Evolutionary conservation across 306 rosid species (phyloP).

Genomic region (Echinosophora koreensis): DNA sequence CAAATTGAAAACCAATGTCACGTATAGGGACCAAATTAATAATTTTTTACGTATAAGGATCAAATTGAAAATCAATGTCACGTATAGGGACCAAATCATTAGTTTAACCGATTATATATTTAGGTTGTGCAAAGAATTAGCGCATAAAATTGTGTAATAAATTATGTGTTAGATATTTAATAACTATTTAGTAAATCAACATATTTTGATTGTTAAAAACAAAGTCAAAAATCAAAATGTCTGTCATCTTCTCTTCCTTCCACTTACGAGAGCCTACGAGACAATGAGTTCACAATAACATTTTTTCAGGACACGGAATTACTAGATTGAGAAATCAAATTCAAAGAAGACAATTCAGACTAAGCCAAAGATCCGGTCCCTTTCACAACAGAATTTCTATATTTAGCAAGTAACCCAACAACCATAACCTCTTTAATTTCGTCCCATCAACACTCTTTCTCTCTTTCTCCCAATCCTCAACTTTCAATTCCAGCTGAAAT

Average conservation of each 20-base stretch:
- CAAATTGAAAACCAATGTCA: too few relatives aligned
- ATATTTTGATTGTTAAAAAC: not conserved
- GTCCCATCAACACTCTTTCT: not conserved
- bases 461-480: not conserved
- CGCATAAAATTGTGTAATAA: too few relatives aligned
- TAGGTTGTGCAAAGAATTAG: too few relatives aligned
- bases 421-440: conserved; percentile 27
- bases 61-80: too few relatives aligned
- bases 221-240: not conserved
- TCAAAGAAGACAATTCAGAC: conserved; percentile 27
- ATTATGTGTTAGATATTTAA: too few relatives aligned
- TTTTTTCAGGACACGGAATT: conserved; percentile 35
- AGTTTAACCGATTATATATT: too few relatives aligned
- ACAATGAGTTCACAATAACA: conserved; percentile 34
- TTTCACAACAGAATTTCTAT: conserved; percentile 35
- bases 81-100: too few relatives aligned
- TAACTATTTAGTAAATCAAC: too few relatives aligned
- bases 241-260: not conserved
- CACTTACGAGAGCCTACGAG: conserved; percentile 33
- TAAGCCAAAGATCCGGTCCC: conserved; percentile 5
- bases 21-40: too few relatives aligned
- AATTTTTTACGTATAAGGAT: too few relatives aligned
- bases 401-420: conserved; percentile 34
- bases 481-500: not conserved
- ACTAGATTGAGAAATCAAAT: conserved; percentile 21